Evolutionary conservation across 2,329 filamentous ascomycete genomes (phyloP).

Genomic region (Fusarium abutilonis): DNA sequence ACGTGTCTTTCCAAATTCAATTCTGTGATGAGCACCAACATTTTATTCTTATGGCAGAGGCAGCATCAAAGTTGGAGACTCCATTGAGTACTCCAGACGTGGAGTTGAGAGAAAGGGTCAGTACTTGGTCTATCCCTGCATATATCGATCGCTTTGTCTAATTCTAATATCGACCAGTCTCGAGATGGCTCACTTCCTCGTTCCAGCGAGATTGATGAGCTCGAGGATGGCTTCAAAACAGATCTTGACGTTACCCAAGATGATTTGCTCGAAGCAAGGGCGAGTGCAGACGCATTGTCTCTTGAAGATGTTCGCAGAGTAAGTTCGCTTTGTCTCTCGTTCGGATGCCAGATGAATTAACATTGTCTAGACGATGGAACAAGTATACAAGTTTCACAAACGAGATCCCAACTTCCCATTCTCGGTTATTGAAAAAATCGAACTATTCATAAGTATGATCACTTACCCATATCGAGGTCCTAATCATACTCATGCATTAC

Average conservation of each 20-base stretch:
- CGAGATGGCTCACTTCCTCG: not conserved
- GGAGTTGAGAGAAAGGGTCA: conserved; percentile 9
- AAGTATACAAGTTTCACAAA: conserved; percentile 49
- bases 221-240: conserved; percentile 13
- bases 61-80: conserved; percentile 3
- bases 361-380: conserved; percentile 46
- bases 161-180: not conserved
- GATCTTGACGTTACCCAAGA: conserved; percentile 54
- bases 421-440: conserved; percentile 49
- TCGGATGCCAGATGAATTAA: not conserved
- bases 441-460: conserved; percentile 49
- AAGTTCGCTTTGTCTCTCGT: not conserved
- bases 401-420: conserved; percentile 54
- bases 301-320: conserved; percentile 50
- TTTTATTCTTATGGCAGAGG: conserved; percentile 1
- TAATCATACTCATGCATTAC: not conserved
- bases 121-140: not conserved
- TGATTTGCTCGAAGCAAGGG: conserved; percentile 57
- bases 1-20: not conserved
- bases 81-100: not conserved
- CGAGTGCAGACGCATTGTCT: conserved; percentile 49
- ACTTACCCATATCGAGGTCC: not conserved
- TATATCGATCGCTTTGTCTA: too few species aligned
- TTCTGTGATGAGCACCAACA: not conserved
- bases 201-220: not conserved